Base-by-base conservation (phyloP, 2,329 filamentous ascomycete genomes). In the Ophiostoma piceae region DNA sequence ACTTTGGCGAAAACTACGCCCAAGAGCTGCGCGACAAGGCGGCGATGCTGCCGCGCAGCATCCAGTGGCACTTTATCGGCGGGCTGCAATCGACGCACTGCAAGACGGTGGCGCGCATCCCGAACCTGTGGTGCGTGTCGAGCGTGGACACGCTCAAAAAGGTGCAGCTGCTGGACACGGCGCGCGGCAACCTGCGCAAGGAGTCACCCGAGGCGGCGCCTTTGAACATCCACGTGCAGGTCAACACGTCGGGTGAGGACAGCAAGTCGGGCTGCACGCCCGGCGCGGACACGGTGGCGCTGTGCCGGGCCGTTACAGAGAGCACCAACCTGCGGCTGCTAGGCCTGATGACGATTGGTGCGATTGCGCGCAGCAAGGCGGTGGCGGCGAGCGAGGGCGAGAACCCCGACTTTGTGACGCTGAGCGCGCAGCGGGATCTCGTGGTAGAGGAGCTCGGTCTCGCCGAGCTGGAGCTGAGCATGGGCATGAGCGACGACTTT, bases 401-500 rank as follows among this genome's bases (percentile, higher is more conserved):
- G 80, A 98, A 98, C 78, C 92, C 96, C 79, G 95, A 99, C 79
- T 98, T 98, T 77, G 78, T 88, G 4, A 78, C 81, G 4, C 79
- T 99, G 76, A 83, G 82, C 67, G 84, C 90, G 76, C 89, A 91
- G 77, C 83, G 92, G 70, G 91, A 96, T 77, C 79, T 86, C 16
- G 87, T 97, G 1, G 86, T 84, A 2, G 76, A 80, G 76, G 72
- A 66, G 9, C 69, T 73, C 12, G 57, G 39, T 2, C 89, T 88
- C 19, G 9, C n/a, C 0, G 16, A 16, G 6, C 84, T 97, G 75
- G 93, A 97, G 82, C 79, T 98, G 79, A 97, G 94, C 79, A 99
- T 99, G 94, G 94, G 94, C 7, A 99, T 99, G 95, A 97, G 93
- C 77, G 88, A 92, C 76, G 95, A 99, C 79, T 99, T 94, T 78